A percentile compares a stretch with the other conserved stretches of the same genome.
Conservation (phyloP, 495 filamentous ascomycete genomes). For the Penicillium nucicola region DNA sequence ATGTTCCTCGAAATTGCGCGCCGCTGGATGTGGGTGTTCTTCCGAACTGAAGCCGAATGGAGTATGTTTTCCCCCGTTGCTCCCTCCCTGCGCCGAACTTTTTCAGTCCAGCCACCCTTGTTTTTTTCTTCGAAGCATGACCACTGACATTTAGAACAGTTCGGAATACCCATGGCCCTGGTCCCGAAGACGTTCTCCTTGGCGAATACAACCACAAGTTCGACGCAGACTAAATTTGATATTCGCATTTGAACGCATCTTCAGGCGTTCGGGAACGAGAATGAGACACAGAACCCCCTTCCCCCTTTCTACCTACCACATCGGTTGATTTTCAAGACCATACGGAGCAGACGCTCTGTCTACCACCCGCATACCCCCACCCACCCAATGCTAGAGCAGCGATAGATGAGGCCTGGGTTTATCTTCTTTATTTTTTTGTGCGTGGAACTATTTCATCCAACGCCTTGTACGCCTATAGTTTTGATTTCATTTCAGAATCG, state of each 20-base stretch:
- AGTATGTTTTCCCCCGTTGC: constrained; percentile 39
- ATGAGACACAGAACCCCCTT: constrained; percentile 22
- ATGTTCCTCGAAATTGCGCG: constrained; percentile 81
- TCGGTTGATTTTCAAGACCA: not conserved
- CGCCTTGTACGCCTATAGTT: constrained; percentile 4
- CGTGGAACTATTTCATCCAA: not conserved
- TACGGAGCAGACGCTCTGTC: not conserved
- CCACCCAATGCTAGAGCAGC: constrained; percentile 1
- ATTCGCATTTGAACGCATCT: not conserved
- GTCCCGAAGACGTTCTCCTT: constrained; percentile 52
- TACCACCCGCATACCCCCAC: not conserved
- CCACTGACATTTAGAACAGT: constrained; percentile 32
- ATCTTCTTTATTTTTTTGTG: not conserved
- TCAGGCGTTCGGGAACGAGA: constrained; percentile 12
- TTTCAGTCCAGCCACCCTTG: not conserved
- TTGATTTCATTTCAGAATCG: not conserved
- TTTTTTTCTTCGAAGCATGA: not conserved
- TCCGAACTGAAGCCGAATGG: constrained; percentile 92
- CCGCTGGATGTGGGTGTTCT: constrained; percentile 96
- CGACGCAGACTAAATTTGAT: constrained; percentile 46
- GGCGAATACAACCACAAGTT: constrained; percentile 51
- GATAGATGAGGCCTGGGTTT: not conserved
- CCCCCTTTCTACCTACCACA: not conserved
- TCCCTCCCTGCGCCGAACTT: constrained; percentile 1
- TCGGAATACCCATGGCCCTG: constrained; percentile 51